Conservation (phyloP, 257 asterid species). For the Echium plantagineum region DNA sequence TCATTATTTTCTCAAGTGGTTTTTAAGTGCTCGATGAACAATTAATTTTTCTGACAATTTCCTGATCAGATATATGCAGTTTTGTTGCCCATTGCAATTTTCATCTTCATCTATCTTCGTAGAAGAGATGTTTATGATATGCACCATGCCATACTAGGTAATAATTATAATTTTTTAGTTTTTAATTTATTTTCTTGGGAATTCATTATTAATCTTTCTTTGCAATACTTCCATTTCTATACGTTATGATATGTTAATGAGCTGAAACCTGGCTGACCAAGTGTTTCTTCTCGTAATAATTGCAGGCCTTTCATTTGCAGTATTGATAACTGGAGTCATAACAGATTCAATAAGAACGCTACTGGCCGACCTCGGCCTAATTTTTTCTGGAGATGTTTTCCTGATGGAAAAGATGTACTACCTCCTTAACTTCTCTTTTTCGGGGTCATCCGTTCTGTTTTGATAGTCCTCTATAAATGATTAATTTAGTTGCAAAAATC, state of each 20-base stretch:
- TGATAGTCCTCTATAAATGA: background rate
- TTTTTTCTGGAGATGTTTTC: constrained; percentile 93
- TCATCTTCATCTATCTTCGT: constrained; percentile 49
- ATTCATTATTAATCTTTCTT: background rate
- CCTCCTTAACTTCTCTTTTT: background rate
- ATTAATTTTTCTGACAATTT: constrained; percentile 3
- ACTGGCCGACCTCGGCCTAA: constrained; percentile 85
- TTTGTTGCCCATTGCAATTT: constrained; percentile 55
- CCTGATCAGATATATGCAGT: constrained; percentile 52
- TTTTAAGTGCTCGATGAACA: constrained; percentile 1
- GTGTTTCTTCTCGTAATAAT: constrained; percentile 5
- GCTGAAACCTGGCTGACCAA: constrained; percentile 11
- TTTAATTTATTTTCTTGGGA: background rate
- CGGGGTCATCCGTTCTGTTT: background rate
- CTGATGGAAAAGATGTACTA: constrained; percentile 60
- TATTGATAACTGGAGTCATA: constrained; percentile 63
- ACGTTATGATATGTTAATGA: background rate
- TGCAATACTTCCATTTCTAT: background rate
- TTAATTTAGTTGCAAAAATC: background rate
- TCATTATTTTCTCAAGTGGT: background rate
- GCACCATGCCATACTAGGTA: constrained; percentile 71
- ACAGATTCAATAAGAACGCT: constrained; percentile 73
- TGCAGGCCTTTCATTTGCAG: constrained; percentile 66
- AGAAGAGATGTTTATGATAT: constrained; percentile 72
- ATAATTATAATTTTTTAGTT: background rate